Percentiles rank a stretch among this genome's conserved stretches.
Conservation (phyloP, 2,329 filamentous ascomycete genomes). For the Lachnellula occidentalis region DNA sequence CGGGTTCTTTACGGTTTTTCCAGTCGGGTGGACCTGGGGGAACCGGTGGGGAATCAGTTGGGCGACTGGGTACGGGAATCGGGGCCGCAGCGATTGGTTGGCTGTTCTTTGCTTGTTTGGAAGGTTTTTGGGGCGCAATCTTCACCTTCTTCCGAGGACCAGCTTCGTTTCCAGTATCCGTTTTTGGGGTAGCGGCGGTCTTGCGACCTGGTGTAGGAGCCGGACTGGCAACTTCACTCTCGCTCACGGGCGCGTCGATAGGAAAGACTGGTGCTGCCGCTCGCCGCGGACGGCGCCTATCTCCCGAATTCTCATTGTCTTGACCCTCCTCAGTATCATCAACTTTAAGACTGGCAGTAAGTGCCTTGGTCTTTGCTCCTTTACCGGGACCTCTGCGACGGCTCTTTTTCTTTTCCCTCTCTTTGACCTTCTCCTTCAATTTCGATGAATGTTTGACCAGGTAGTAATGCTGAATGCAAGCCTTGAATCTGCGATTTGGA, state of each 20-base stretch:
- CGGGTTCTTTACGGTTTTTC: constrained; percentile 16
- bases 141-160: constrained; percentile 35
- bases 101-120: constrained; percentile 29
- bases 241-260: constrained; percentile 53
- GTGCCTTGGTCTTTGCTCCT: constrained; percentile 50
- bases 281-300: constrained; percentile 55
- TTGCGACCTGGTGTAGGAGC: constrained; percentile 52
- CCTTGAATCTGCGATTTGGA: constrained; percentile 64
- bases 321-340: constrained; percentile 31
- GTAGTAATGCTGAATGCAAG: constrained; percentile 84
- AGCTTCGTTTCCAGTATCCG: constrained; percentile 35
- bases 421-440: constrained; percentile 68
- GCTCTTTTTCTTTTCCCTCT: constrained; percentile 47
- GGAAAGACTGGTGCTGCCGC: constrained; percentile 65
- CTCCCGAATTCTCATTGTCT: constrained; percentile 49
- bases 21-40: constrained; percentile 14
- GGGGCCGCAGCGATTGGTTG: constrained; percentile 27
- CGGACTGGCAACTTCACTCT: constrained; percentile 55
- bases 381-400: constrained; percentile 36
- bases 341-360: constrained; percentile 61
- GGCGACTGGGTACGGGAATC: constrained; percentile 8
- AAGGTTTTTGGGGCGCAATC: constrained; percentile 25
- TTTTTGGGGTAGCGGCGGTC: constrained; percentile 39
- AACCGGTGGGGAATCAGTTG: constrained; percentile 21
- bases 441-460: constrained; percentile 69